Percentiles rank a stretch among this genome's conserved stretches.
phyloP scores from a whole-genome alignment of 2,329 filamentous ascomycete genomes.

The Aureobasidium pullulans region DNA sequence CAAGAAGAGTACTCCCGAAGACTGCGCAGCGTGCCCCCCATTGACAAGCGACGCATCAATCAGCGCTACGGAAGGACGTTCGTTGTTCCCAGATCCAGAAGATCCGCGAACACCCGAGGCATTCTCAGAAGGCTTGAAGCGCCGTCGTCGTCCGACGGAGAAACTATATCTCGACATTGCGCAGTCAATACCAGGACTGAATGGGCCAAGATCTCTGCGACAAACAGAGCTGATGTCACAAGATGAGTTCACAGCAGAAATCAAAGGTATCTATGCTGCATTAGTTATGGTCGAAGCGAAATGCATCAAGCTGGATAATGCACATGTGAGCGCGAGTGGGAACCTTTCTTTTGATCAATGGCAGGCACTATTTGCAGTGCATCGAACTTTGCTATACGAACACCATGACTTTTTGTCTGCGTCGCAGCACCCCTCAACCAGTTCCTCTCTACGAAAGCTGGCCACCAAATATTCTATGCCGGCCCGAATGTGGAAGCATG shows the following conservation, averaged over 20 bases:
- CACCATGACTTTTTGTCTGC: constrained; percentile 63
- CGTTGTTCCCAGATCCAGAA: not conserved
- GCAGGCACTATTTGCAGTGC: constrained; percentile 75
- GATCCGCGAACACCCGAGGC: not conserved
- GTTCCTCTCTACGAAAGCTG: constrained; percentile 56
- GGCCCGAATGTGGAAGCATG: constrained; percentile 87
- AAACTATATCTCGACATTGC: not conserved
- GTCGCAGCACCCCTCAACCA: constrained; percentile 75
- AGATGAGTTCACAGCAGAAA: constrained; percentile 71
- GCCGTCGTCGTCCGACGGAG: not conserved
- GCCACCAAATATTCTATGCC: constrained; percentile 86
- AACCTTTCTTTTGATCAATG: constrained; percentile 61
- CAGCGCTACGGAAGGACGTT: not conserved
- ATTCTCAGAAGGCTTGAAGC: not conserved
- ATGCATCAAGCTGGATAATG: constrained; percentile 73
- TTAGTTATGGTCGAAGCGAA: constrained; percentile 81
- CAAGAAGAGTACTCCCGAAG: not conserved
- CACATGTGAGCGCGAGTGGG: constrained; percentile 45
- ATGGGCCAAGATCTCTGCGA: not conserved
- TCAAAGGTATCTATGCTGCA: constrained; percentile 76
- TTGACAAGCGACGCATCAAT: not conserved
- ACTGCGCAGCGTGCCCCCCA: not conserved
- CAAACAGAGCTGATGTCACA: constrained; percentile 58
- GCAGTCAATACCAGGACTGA: not conserved
- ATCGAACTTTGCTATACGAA: constrained; percentile 53